Evolutionary conservation across 202 grass and related monocot genomes (phyloP).

Genomic region (Dendrocalamus latiflorus): DNA sequence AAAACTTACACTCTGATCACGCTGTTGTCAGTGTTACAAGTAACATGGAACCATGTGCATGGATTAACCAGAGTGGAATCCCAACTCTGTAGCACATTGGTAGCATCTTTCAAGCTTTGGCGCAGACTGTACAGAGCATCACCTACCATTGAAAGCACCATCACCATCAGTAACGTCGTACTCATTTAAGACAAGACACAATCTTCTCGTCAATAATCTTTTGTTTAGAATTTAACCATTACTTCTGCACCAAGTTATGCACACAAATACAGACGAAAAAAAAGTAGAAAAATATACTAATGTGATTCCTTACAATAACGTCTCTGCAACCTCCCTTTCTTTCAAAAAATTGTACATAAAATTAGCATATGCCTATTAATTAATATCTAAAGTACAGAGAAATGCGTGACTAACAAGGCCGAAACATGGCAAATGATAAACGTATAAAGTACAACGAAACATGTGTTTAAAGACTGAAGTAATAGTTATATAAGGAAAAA

Average conservation of each 20-base stretch:
- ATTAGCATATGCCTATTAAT: not conserved
- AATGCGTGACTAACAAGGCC: not conserved
- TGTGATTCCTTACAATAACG: not conserved
- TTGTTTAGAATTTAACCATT: not conserved
- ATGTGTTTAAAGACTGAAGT: not conserved
- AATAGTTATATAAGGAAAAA: not conserved
- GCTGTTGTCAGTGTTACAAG: constrained; percentile 76
- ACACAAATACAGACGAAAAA: not conserved
- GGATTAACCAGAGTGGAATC: constrained; percentile 90
- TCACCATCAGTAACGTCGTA: constrained; percentile 22
- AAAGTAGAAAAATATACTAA: not conserved
- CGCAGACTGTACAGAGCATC: constrained; percentile 76
- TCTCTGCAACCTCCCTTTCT: not conserved
- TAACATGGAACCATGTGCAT: constrained; percentile 99
- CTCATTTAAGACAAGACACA: constrained; percentile 7
- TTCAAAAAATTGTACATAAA: not conserved
- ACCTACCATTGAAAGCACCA: constrained; percentile 42
- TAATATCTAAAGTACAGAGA: not conserved
- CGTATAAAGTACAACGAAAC: not conserved
- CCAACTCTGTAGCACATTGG: constrained; percentile 87
- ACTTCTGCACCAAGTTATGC: not conserved
- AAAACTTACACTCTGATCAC: constrained; percentile 96
- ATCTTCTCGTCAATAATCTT: not conserved
- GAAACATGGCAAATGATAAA: not conserved
- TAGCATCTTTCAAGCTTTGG: constrained; percentile 64